These are phyloP conservation scores for Holtermannia corniformis DNA, from an alignment of 768 basidiomycete genomes.

Conservation along the genomic window DNA sequence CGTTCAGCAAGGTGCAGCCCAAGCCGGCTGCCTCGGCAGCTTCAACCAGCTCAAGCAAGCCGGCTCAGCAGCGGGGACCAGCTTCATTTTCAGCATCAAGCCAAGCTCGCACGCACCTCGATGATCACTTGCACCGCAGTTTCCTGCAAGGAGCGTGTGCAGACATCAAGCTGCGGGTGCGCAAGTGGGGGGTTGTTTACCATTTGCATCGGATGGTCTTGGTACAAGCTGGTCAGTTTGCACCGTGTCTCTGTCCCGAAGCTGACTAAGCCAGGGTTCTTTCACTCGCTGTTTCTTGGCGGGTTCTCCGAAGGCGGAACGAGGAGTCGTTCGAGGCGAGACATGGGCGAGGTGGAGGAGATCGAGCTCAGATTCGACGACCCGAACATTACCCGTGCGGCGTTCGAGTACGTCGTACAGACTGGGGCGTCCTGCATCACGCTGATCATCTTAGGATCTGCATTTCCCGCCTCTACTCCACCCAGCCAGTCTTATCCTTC, in stretches of 20 bases:
- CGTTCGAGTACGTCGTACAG: slow-evolving; percentile 69
- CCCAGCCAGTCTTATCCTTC: slow-evolving; percentile 65
- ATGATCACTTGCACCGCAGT: slow-evolving; percentile 59
- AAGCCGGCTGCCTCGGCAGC: no score
- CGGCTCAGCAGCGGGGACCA: no score
- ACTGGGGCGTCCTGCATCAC: neutral
- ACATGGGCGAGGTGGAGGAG: slow-evolving; percentile 44
- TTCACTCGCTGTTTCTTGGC: slow-evolving; percentile 70
- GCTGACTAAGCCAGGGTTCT: slow-evolving; percentile 54
- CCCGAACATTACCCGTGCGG: slow-evolving; percentile 76
- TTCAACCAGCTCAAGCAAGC: no score
- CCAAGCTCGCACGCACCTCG: neutral
- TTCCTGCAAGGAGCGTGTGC: slow-evolving; percentile 63
- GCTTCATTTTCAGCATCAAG: neutral
- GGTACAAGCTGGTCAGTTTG: slow-evolving; percentile 64
- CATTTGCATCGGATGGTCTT: slow-evolving; percentile 74
- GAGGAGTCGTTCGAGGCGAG: neutral
- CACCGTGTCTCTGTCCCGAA: slow-evolving; percentile 5
- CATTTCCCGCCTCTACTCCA: slow-evolving; percentile 77
- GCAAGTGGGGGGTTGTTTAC: slow-evolving; percentile 64
- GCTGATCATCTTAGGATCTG: slow-evolving; percentile 53
- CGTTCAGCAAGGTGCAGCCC: no score
- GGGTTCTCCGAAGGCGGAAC: slow-evolving; percentile 27
- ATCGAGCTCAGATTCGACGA: slow-evolving; percentile 71
- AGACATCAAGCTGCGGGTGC: slow-evolving; percentile 67